phyloP scores from a whole-genome alignment of 176 grass and related monocot genomes.

The Eremochloa ophiuroides region DNA sequence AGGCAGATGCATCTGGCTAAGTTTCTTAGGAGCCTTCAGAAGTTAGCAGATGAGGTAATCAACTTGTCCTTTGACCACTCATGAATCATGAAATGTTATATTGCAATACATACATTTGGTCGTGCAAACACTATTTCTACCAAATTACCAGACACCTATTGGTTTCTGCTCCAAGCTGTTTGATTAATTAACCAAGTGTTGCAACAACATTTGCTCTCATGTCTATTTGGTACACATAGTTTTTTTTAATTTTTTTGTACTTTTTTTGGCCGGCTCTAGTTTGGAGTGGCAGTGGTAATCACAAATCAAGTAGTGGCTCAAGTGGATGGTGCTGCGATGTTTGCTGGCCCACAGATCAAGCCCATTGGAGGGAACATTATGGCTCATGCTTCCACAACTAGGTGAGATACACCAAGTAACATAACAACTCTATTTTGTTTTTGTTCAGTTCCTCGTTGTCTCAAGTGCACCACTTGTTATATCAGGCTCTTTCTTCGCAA shows the following conservation, averaged over 20 bases:
- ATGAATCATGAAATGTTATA: neutral
- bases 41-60: conserved; percentile 79
- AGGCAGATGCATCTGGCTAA: conserved; percentile 99
- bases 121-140: neutral
- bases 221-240: neutral
- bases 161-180: neutral
- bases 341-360: conserved; percentile 89
- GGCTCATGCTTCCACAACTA: conserved; percentile 92
- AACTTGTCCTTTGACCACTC: neutral
- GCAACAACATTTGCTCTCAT: neutral
- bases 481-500: conserved; percentile 87
- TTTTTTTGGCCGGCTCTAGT: conserved; percentile 31
- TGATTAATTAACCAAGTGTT: neutral
- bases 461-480: conserved; percentile 1
- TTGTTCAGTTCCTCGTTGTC: neutral
- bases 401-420: conserved; percentile 35
- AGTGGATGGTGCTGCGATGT: conserved; percentile 95
- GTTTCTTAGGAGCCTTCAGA: conserved; percentile 93
- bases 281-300: conserved; percentile 95
- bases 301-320: conserved; percentile 96
- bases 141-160: neutral
- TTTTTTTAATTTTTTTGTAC: neutral
- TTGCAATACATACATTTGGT: neutral
- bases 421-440: neutral
- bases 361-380: conserved; percentile 96